These are phyloP conservation scores for Pseudonitzschia multistriata DNA, from an alignment of 108 stramenopile species.

Conservation along the genomic window DNA sequence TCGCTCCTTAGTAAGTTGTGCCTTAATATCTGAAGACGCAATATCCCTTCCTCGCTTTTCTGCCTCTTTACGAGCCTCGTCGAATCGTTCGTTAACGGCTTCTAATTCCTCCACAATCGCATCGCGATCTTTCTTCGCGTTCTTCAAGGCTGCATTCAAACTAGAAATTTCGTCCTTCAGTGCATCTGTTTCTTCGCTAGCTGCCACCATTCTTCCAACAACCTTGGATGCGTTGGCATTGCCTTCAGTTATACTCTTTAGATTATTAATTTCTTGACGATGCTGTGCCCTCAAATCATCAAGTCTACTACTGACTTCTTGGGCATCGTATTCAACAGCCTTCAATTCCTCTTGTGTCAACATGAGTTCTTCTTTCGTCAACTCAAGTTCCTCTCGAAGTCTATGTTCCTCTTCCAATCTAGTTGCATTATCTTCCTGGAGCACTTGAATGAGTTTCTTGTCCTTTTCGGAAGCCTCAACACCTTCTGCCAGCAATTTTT, in stretches of 20 bases:
- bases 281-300: slow-evolving; percentile 55
- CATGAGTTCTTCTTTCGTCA: slow-evolving; percentile 64
- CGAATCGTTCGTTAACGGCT: slow-evolving; percentile 69
- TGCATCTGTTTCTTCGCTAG: slow-evolving; percentile 42
- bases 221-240: slow-evolving; percentile 54
- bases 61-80: slow-evolving; percentile 59
- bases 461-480: slow-evolving; percentile 38
- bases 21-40: slow-evolving; percentile 28
- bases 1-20: slow-evolving; percentile 43
- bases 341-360: slow-evolving; percentile 63
- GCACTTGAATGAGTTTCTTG: slow-evolving; percentile 36
- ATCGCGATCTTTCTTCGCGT: slow-evolving; percentile 70
- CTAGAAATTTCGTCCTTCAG: slow-evolving; percentile 59
- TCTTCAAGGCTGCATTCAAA: slow-evolving; percentile 64
- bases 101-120: slow-evolving; percentile 68
- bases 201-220: slow-evolving; percentile 38
- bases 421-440: slow-evolving; percentile 57
- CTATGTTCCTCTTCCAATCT: slow-evolving; percentile 42
- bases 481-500: slow-evolving; percentile 18
- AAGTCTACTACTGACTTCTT: slow-evolving; percentile 31
- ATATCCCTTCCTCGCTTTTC: slow-evolving; percentile 40
- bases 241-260: slow-evolving; percentile 55
- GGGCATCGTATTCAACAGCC: slow-evolving; percentile 71
- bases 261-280: slow-evolving; percentile 56
- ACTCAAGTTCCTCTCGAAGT: slow-evolving; percentile 54